A percentile compares a stretch with the other conserved stretches of the same genome.
phyloP scores from a whole-genome alignment of 2,329 filamentous ascomycete genomes.

The Fusarium mangiferae region DNA sequence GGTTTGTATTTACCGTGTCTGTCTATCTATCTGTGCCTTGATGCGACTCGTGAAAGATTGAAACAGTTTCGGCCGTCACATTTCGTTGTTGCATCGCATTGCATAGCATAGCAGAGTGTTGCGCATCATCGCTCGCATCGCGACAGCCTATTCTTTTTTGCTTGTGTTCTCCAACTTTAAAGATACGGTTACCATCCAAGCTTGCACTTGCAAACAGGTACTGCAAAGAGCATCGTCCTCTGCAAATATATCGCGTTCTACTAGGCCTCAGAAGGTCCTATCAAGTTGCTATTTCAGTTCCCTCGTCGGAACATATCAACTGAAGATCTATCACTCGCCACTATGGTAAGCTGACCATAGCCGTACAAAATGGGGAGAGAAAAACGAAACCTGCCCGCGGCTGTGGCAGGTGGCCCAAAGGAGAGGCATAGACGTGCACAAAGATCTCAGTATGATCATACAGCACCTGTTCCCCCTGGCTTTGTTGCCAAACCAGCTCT shows the following conservation, averaged over 20 bases:
- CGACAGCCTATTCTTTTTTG: conserved; percentile 13
- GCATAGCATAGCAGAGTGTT: conserved; percentile 21
- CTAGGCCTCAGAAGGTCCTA: conserved; percentile 23
- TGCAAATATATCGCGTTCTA: conserved; percentile 25
- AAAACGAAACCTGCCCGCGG: conserved; percentile 48
- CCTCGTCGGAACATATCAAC: conserved; percentile 24
- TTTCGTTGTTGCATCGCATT: conserved; percentile 28
- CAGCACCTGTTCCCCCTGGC: conserved; percentile 48
- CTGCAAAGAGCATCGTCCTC: conserved; percentile 15
- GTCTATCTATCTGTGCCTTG: conserved; percentile 38
- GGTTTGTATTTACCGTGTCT: conserved; percentile 39
- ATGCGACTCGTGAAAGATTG: conserved; percentile 37
- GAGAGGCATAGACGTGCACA: conserved; percentile 50
- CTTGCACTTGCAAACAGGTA: conserved; percentile 18
- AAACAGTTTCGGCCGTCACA: conserved; percentile 35
- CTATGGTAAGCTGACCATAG: conserved; percentile 45
- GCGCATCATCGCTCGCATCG: background rate
- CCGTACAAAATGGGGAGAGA: conserved; percentile 50
- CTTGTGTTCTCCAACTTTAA: conserved; percentile 10
- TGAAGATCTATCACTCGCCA: conserved; percentile 30
- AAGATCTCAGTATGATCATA: conserved; percentile 48
- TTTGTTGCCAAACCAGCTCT: conserved; percentile 53
- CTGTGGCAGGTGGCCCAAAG: conserved; percentile 48
- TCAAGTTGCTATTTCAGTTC: conserved; percentile 35
- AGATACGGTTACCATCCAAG: background rate